Percentiles rank a stretch among this genome's conserved stretches.
phyloP scores from a whole-genome alignment of 345 rosid species.

The Trapa incisa region DNA sequence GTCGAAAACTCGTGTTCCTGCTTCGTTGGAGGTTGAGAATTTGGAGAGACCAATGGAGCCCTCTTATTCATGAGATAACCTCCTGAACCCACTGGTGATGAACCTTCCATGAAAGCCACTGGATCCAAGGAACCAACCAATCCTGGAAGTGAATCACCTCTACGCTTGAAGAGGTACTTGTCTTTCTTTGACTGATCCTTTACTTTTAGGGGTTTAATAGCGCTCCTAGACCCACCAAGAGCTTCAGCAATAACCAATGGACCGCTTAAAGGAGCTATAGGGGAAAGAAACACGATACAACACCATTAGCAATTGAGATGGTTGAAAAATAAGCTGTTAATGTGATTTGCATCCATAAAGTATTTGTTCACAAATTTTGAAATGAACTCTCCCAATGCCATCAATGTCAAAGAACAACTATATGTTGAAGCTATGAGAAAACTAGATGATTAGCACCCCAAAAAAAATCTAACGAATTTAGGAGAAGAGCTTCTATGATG shows the following conservation, averaged over 20 bases:
- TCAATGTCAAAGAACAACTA: neutral
- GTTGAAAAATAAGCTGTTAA: conserved; percentile 7
- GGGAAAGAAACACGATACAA: conserved; percentile 11
- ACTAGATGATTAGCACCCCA: neutral
- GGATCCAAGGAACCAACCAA: conserved; percentile 30
- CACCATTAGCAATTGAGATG: neutral
- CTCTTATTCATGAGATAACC: conserved; percentile 75
- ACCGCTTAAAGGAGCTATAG: conserved; percentile 90
- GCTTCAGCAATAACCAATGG: conserved; percentile 88
- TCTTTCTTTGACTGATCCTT: conserved; percentile 76
- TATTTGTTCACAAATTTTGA: too few species aligned
- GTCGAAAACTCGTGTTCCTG: conserved; percentile 25
- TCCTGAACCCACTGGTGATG: conserved; percentile 27
- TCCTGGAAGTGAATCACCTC: conserved; percentile 46
- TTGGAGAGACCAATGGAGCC: conserved; percentile 11
- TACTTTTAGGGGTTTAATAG: conserved; percentile 50
- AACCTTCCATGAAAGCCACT: conserved; percentile 25
- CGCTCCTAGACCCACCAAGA: conserved; percentile 45
- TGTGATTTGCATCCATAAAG: neutral
- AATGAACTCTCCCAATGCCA: neutral
- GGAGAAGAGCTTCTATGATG: neutral
- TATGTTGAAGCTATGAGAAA: neutral
- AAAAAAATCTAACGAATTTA: neutral
- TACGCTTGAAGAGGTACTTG: conserved; percentile 64
- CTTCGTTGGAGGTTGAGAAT: conserved; percentile 22